Base-by-base conservation (phyloP, 176 grass and related monocot species). In the Urochloa ruziziensis region DNA sequence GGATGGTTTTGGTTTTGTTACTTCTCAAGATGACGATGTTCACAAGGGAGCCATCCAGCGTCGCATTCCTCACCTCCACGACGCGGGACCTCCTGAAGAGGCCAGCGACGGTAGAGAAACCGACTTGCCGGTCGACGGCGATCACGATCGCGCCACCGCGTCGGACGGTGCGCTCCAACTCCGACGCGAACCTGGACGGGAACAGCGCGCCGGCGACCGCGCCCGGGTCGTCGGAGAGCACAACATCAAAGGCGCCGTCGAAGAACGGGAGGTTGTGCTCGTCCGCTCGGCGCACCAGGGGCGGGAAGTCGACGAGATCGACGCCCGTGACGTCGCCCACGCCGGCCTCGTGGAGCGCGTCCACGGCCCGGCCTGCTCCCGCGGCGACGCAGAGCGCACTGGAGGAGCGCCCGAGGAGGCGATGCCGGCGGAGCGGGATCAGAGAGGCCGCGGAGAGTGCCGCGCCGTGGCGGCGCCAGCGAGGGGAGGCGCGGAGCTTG, bases 191-290 rank as follows among this genome's bases (percentile, higher is more conserved):
- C 24, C 85, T 69, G 33, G 85, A 24, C 42, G 93, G 96, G 73
- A 90, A 98, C 28, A 98, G 80, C 23, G 91, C 87, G 27, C 79
- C 83, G 3, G 76, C 8, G 64, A 98, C 66, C 62, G 85, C 84
- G 43, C 33, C 19, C 10, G 73, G 79, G 29, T 90, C 89, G 36
- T 78, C 80, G 27, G 61, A 91, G 40, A 93, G 70, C 43, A 62
- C 89, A 3, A 94, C 17, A 84, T 98, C 93, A 82, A 98, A 98
- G 7, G 89, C 87, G 11, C 76, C 74, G 36, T 98, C 93, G 57
- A 92, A 95, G 77, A 90, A 95, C 0, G 83, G 91, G 12, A 95
- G 93, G 57, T 82, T 92, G 88, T 98, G 91, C 16, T 91, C 73
- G 54, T 93, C 91, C 0, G 89, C 91, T 4, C 85, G 81, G 58